phyloP scores from a whole-genome alignment of 805 yeast genomes.

The Candida ovalis region DNA sequence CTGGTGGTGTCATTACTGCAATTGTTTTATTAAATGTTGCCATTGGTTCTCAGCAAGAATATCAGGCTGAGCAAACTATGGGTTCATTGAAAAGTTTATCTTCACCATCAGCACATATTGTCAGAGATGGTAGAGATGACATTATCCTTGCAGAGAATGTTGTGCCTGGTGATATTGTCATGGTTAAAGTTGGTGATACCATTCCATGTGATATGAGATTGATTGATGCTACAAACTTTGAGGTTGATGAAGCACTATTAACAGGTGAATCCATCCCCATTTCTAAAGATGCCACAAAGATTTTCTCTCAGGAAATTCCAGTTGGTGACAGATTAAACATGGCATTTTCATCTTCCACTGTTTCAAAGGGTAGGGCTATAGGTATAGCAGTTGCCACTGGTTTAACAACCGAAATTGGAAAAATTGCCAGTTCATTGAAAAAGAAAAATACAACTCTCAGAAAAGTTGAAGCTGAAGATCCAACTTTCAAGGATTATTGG shows the following conservation, averaged over 20 bases:
- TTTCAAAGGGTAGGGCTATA: conserved; percentile 69
- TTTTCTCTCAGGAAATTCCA: conserved; percentile 42
- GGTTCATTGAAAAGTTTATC: conserved; percentile 63
- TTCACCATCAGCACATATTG: conserved; percentile 67
- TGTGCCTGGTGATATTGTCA: conserved; percentile 71
- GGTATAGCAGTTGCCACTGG: conserved; percentile 72
- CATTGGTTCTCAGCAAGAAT: conserved; percentile 70
- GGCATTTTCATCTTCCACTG: conserved; percentile 67
- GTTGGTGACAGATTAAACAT: conserved; percentile 73
- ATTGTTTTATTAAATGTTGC: conserved; percentile 60
- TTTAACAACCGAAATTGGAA: conserved; percentile 68
- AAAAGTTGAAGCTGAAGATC: conserved; percentile 39
- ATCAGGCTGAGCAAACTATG: conserved; percentile 76
- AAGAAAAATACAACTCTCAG: conserved; percentile 38
- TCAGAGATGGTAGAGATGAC: conserved; percentile 54
- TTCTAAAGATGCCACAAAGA: conserved; percentile 44
- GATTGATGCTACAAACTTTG: conserved; percentile 56
- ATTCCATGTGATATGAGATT: conserved; percentile 72
- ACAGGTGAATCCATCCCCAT: conserved; percentile 88
- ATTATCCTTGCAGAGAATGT: conserved; percentile 60
- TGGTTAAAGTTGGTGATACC: conserved; percentile 66
- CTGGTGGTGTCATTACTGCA: conserved; percentile 75
- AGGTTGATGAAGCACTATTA: conserved; percentile 79
- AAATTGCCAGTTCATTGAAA: conserved; percentile 58
- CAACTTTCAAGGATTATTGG: conserved; percentile 44